Percentiles rank a stretch among this genome's conserved stretches.
phyloP scores from a whole-genome alignment of 75 land plant genomes.

The Picea sitchensis region DNA sequence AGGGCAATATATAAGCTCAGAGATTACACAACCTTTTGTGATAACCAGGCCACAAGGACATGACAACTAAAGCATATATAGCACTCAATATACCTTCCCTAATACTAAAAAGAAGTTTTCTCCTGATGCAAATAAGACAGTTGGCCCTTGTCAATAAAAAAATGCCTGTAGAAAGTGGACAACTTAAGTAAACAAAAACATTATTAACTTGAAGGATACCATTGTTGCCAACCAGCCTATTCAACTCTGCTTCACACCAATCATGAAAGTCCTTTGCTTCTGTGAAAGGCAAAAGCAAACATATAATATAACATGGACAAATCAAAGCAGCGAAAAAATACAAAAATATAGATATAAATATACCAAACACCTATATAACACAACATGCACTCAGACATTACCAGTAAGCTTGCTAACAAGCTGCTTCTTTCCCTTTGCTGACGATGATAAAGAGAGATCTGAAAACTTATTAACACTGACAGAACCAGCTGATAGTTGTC shows the following conservation, averaged over 20 bases:
- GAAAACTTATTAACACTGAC: slow-evolving; percentile 12
- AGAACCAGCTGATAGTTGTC: slow-evolving; percentile 22
- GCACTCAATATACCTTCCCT: no score
- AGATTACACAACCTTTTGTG: no score
- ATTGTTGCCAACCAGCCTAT: slow-evolving; percentile 57
- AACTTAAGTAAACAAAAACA: neutral
- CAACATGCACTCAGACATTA: neutral
- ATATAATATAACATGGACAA: neutral
- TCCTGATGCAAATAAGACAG: no score
- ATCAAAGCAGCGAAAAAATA: neutral
- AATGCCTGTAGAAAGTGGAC: no score
- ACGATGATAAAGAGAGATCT: slow-evolving; percentile 35
- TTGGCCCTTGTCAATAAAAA: no score
- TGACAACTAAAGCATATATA: no score
- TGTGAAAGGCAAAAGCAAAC: slow-evolving; percentile 21
- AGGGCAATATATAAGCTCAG: no score
- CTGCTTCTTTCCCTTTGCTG: slow-evolving; percentile 52
- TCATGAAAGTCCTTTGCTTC: slow-evolving; percentile 82
- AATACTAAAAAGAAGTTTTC: no score
- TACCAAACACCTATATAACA: neutral
- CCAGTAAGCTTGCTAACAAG: slow-evolving; percentile 27
- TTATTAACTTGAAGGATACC: slow-evolving; percentile 36
- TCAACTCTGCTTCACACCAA: slow-evolving; percentile 71
- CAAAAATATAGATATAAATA: neutral
- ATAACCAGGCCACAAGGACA: no score